phyloP scores from a whole-genome alignment of 345 rosid species.

The Lepidium africanum region DNA sequence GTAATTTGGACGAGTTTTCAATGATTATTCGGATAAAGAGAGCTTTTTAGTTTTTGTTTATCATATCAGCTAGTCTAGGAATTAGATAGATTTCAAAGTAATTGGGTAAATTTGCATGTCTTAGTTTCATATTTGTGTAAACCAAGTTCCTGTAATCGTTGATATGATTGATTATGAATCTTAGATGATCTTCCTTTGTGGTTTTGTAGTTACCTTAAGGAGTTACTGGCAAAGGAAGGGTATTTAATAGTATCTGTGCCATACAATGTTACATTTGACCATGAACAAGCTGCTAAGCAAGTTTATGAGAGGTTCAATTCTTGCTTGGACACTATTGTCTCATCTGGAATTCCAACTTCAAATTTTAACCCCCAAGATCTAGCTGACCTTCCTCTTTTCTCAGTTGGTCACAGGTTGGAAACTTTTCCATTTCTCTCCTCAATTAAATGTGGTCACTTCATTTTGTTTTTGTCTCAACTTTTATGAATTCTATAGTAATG shows the following conservation, averaged over 20 bases:
- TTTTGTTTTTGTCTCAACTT: neutral
- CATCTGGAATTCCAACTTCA: conserved; percentile 54
- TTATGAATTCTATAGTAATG: conserved; percentile 51
- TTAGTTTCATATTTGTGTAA: neutral
- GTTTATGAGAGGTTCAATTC: conserved; percentile 69
- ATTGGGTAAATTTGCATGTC: neutral
- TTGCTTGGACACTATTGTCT: conserved; percentile 49
- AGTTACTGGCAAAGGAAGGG: conserved; percentile 85
- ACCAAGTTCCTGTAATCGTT: neutral
- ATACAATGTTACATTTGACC: conserved; percentile 88
- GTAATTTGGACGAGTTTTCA: neutral
- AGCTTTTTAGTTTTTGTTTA: neutral
- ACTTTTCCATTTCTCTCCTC: neutral
- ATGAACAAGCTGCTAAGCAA: conserved; percentile 62
- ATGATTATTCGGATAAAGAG: neutral
- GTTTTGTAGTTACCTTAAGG: conserved; percentile 51
- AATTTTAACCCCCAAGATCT: conserved; percentile 49
- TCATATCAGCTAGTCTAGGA: neutral
- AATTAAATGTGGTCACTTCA: neutral
- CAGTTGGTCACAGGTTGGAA: conserved; percentile 82
- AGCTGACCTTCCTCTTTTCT: conserved; percentile 57
- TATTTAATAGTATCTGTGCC: conserved; percentile 75
- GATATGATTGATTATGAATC: neutral
- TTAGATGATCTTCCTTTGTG: neutral
- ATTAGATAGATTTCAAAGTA: neutral